Evolutionary conservation across 2,329 filamentous ascomycete genomes (phyloP).

Genomic region (Cercospora canescens): DNA sequence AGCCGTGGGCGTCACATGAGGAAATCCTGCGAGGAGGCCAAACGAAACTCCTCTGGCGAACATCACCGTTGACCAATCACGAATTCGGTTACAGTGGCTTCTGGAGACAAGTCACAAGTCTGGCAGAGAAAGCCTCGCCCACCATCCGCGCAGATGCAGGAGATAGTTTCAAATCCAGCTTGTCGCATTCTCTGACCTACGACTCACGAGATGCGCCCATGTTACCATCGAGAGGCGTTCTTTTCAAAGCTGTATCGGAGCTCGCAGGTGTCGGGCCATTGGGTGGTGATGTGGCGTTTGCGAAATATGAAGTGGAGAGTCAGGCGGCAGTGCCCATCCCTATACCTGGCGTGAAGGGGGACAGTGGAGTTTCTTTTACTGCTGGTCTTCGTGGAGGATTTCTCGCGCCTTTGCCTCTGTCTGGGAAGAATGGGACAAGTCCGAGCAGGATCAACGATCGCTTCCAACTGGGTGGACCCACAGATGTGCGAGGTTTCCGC

Average conservation of each 20-base stretch:
- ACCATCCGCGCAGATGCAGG: constrained; percentile 83
- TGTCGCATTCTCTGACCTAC: constrained; percentile 77
- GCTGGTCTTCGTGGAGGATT: constrained; percentile 79
- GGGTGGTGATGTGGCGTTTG: constrained; percentile 88
- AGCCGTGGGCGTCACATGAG: constrained; percentile 92
- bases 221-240: constrained; percentile 79
- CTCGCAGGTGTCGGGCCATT: constrained; percentile 56
- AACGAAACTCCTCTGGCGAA: constrained; percentile 74
- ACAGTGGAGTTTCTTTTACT: constrained; percentile 79
- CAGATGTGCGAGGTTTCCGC: constrained; percentile 91
- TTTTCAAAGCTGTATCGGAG: constrained; percentile 23
- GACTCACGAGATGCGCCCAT: constrained; percentile 84
- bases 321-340: constrained; percentile 73
- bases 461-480: constrained; percentile 91
- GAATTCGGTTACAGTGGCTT: constrained; percentile 76
- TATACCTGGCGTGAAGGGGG: constrained; percentile 66
- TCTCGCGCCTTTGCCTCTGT: constrained; percentile 76
- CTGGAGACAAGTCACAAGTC: constrained; percentile 86
- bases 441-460: constrained; percentile 88
- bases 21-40: constrained; percentile 79
- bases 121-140: constrained; percentile 74
- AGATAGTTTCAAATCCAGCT: constrained; percentile 83
- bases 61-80: constrained; percentile 61
- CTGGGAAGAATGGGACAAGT: constrained; percentile 54
- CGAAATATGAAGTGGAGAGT: constrained; percentile 84